Conservation (phyloP, 164 flowering plant species). For the Amborella trichopoda region DNA sequence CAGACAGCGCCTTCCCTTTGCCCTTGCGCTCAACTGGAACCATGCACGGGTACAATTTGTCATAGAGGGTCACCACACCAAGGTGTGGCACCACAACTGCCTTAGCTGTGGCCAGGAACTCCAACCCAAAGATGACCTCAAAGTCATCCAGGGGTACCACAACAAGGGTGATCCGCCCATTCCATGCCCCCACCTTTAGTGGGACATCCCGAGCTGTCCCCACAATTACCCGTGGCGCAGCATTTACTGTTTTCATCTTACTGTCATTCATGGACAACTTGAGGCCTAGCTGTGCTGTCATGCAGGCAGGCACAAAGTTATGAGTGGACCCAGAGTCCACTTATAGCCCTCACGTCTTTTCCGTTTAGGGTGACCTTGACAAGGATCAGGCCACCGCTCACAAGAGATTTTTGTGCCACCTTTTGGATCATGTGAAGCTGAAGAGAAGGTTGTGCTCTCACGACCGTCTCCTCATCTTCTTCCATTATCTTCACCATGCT, state of each 20-base stretch:
- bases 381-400: neutral
- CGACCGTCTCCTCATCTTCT: neutral
- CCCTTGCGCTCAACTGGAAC: too few species aligned
- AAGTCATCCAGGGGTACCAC: neutral
- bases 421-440: too few species aligned
- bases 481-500: neutral
- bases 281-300: neutral
- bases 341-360: neutral
- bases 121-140: neutral
- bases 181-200: neutral
- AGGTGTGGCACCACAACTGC: neutral
- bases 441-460: too few species aligned
- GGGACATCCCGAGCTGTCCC: neutral
- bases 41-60: neutral
- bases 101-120: neutral
- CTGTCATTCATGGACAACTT: neutral
- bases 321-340: slow-evolving; percentile 4
- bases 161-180: neutral
- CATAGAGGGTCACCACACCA: neutral
- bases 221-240: neutral
- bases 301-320: slow-evolving; percentile 1
- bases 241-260: slow-evolving; percentile 2
- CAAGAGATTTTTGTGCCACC: neutral
- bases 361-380: neutral
- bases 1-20: too few species aligned